phyloP scores from a whole-genome alignment of 2,329 filamentous ascomycete species.

The Harringtonia aguacate region DNA sequence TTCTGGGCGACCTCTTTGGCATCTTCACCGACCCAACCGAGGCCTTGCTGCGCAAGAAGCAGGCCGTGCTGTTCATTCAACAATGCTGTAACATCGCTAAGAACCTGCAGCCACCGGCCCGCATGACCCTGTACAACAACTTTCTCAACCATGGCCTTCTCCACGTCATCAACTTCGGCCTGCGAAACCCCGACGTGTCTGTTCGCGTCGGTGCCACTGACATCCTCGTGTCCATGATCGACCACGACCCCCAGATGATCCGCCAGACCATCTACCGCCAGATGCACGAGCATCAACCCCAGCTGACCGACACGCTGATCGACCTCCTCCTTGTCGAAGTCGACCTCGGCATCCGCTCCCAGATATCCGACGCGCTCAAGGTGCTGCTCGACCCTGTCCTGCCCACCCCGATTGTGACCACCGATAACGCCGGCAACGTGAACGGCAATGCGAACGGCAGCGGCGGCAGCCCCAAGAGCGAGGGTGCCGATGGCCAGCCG shows the following conservation, averaged over 20 bases:
- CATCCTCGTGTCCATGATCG: conserved; percentile 85
- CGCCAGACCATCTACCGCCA: conserved; percentile 87
- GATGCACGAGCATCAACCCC: conserved; percentile 74
- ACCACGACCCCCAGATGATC: conserved; percentile 92
- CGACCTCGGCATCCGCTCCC: conserved; percentile 88
- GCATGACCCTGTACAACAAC: conserved; percentile 77
- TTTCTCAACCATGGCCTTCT: conserved; percentile 83
- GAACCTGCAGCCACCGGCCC: conserved; percentile 74
- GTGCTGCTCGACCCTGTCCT: conserved; percentile 70
- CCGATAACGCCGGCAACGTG: conserved; percentile 24
- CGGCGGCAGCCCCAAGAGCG: conserved; percentile 12
- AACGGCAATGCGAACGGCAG: conserved; percentile 26
- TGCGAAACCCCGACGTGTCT: conserved; percentile 72
- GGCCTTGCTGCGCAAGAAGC: conserved; percentile 69
- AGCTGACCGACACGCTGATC: conserved; percentile 84
- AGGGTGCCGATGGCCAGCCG: conserved; percentile 55
- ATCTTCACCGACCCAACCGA: conserved; percentile 62
- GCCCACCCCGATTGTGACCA: no score
- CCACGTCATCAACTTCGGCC: conserved; percentile 80
- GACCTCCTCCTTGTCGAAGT: conserved; percentile 84
- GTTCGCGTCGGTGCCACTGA: conserved; percentile 90
- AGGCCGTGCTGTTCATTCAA: conserved; percentile 92
- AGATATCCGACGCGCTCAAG: conserved; percentile 91
- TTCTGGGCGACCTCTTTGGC: conserved; percentile 70
- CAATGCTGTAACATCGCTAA: conserved; percentile 93